Evolutionary conservation across 208 protist species (phyloP).

Genomic region (Trypanosoma cruzi): DNA sequence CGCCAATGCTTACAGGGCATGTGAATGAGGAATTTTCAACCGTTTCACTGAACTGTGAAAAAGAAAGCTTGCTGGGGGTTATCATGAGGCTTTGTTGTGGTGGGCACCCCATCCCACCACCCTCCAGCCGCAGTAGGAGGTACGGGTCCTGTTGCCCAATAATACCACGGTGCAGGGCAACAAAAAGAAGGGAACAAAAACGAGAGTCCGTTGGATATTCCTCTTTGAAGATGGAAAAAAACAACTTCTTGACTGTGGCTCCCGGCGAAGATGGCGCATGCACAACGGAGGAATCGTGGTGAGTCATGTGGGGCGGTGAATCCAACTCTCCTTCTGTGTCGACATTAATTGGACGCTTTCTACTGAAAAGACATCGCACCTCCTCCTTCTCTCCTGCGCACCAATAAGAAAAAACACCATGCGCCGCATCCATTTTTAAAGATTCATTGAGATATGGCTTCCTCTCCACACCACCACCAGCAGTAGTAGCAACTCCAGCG

Average conservation of each 20-base stretch:
- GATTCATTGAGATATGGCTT: not conserved
- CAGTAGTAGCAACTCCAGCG: not conserved
- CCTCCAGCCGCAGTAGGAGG: constrained; percentile 37
- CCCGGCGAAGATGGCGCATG: not conserved
- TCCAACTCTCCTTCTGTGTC: not conserved
- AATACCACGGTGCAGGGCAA: constrained; percentile 69
- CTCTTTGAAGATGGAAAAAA: constrained; percentile 38
- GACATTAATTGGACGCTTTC: not conserved
- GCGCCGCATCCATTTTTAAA: not conserved
- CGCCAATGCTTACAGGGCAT: constrained; percentile 7
- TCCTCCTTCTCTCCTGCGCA: constrained; percentile 33
- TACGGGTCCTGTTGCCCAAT: constrained; percentile 69
- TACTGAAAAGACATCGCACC: constrained; percentile 28
- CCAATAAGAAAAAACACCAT: constrained; percentile 4
- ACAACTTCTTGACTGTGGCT: not conserved
- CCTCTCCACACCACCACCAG: not conserved
- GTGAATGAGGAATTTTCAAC: not conserved
- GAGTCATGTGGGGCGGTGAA: not conserved
- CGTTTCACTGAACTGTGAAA: not conserved
- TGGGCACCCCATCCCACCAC: not conserved
- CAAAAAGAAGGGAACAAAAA: constrained; percentile 58
- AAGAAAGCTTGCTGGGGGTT: constrained; percentile 1
- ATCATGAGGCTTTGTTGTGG: not conserved
- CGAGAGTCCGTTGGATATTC: constrained; percentile 35
- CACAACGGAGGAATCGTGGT: not conserved